Percentiles rank a stretch among this genome's conserved stretches.
Evolutionary conservation across 2,329 filamentous ascomycete genomes (phyloP).

Genomic region (Pyrenophora graminea): DNA sequence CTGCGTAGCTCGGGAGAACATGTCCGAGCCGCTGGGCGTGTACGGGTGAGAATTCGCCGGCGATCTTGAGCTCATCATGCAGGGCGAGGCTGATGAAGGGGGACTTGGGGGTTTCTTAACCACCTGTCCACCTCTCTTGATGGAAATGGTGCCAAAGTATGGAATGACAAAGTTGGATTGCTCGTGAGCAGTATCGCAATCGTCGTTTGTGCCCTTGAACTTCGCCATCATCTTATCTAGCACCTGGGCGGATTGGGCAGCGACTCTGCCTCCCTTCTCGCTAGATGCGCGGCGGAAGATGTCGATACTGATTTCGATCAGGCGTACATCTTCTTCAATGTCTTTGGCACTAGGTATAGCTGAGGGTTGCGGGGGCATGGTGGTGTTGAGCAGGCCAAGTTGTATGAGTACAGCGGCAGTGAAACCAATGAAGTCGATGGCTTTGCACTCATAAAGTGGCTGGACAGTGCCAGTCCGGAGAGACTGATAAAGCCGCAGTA

Average conservation of each 20-base stretch:
- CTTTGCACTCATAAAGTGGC: slow-evolving; percentile 53
- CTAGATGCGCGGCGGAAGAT: slow-evolving; percentile 48
- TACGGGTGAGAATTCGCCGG: slow-evolving; percentile 10
- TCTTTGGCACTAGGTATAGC: slow-evolving; percentile 26
- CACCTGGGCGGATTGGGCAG: slow-evolving; percentile 45
- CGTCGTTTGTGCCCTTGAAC: slow-evolving; percentile 21
- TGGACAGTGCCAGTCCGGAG: slow-evolving; percentile 42
- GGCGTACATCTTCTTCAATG: slow-evolving; percentile 42
- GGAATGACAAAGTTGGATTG: slow-evolving; percentile 44
- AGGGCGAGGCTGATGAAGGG: slow-evolving; percentile 1
- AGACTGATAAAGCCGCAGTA: slow-evolving; percentile 48
- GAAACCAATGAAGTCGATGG: slow-evolving; percentile 54
- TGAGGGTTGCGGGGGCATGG: slow-evolving; percentile 11
- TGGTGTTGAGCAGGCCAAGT: slow-evolving; percentile 49
- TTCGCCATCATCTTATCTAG: slow-evolving; percentile 46
- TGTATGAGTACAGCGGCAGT: slow-evolving; percentile 51
- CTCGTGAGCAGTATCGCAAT: slow-evolving; percentile 14
- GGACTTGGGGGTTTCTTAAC: slow-evolving; percentile 8
- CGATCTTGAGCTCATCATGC: slow-evolving; percentile 1
- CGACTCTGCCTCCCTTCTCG: slow-evolving; percentile 49
- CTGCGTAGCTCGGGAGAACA: slow-evolving; percentile 18
- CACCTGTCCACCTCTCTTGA: slow-evolving; percentile 36
- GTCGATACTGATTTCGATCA: slow-evolving; percentile 48
- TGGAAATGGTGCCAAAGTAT: slow-evolving; percentile 49
- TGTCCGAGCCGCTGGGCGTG: slow-evolving; percentile 17